Evolutionary conservation across 1,139 yeast genomes (phyloP).

Genomic region (Saccharomyces hybrid): DNA sequence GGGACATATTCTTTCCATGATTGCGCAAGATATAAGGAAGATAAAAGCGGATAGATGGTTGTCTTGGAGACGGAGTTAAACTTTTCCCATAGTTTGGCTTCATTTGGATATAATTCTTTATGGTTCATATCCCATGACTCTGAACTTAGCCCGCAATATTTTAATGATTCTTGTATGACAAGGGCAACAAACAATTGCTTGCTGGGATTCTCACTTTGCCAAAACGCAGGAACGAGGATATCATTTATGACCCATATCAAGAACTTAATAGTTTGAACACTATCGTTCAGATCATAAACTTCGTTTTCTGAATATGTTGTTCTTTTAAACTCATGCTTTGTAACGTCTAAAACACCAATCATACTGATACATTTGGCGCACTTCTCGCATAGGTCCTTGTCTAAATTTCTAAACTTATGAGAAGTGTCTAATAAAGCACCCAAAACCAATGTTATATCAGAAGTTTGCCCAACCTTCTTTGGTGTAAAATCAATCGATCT

Average conservation of each 20-base stretch:
- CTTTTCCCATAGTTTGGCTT: slow-evolving; percentile 47
- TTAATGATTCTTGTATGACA: slow-evolving; percentile 81
- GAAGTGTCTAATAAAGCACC: slow-evolving; percentile 54
- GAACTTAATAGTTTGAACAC: slow-evolving; percentile 57
- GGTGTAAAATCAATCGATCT: slow-evolving; percentile 11
- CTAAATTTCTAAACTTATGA: slow-evolving; percentile 45
- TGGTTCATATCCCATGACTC: slow-evolving; percentile 32
- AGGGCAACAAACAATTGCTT: slow-evolving; percentile 79
- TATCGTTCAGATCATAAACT: slow-evolving; percentile 53
- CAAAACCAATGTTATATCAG: slow-evolving; percentile 35
- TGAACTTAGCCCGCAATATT: slow-evolving; percentile 50
- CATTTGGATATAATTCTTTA: slow-evolving; percentile 31
- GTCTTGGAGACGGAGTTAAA: slow-evolving; percentile 65
- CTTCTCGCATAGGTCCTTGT: slow-evolving; percentile 44
- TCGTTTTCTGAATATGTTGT: slow-evolving; percentile 42
- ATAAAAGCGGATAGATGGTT: slow-evolving; percentile 66
- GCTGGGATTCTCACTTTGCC: slow-evolving; percentile 85
- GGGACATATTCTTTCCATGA: slow-evolving; percentile 38
- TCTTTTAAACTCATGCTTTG: slow-evolving; percentile 46
- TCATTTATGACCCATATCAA: slow-evolving; percentile 59
- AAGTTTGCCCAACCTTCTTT: slow-evolving; percentile 8
- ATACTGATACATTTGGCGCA: slow-evolving; percentile 68
- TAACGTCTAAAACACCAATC: slow-evolving; percentile 73
- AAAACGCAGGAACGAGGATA: slow-evolving; percentile 68
- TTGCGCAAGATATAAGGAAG: slow-evolving; percentile 61